A percentile compares a stretch with the other conserved stretches of the same genome.
Conservation (phyloP, 148 eudicot genomes). For the Camellia japonica region DNA sequence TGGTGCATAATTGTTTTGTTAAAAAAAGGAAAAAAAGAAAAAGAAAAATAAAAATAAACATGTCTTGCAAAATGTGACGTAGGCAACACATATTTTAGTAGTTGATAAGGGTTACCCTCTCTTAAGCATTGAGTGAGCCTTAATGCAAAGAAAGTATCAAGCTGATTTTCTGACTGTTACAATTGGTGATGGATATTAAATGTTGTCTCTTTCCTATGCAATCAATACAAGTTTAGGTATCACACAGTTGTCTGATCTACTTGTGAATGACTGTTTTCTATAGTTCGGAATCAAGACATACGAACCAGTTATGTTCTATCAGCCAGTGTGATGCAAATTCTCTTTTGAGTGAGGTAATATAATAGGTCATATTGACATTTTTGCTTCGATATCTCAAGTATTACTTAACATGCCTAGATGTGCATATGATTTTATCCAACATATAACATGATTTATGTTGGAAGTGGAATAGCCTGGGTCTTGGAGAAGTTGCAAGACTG, state of each 20-base stretch:
- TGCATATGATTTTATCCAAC: too few species aligned
- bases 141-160: not conserved
- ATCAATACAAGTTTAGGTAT: not conserved
- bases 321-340: constrained; percentile 73
- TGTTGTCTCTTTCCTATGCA: not conserved
- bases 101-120: not conserved
- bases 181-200: not conserved
- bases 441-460: too few species aligned
- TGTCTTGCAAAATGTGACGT: not conserved
- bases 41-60: too few species aligned
- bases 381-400: not conserved
- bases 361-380: not conserved
- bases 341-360: constrained; percentile 65
- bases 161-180: not conserved
- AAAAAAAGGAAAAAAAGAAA: too few species aligned
- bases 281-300: constrained; percentile 62
- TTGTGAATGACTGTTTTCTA: constrained; percentile 13
- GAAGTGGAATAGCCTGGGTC: too few species aligned
- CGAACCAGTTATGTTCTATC: constrained; percentile 73
- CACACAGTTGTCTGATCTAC: constrained; percentile 4
- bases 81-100: not conserved
- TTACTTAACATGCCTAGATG: not conserved
- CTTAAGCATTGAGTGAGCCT: not conserved
- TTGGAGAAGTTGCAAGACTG: too few species aligned
- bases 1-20: too few species aligned